Evolutionary conservation across 2,329 filamentous ascomycete genomes (phyloP), one percentile per base, ranked within the genome.

Genomic region (Drechmeria coniospora): DNA sequence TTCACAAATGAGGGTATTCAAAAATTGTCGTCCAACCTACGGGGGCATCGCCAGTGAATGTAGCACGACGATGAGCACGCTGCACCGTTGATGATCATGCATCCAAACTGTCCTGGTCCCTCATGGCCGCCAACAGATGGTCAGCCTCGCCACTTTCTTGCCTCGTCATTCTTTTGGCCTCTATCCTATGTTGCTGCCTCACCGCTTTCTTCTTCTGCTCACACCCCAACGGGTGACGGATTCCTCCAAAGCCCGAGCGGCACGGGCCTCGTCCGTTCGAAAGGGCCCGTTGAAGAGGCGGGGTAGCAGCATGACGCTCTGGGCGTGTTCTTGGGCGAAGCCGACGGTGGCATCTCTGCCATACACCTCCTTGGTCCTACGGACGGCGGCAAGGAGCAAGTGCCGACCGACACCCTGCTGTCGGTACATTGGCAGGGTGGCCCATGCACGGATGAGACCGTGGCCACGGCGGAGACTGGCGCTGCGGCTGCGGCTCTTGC

Each of bases 401-500:
- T 74, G 75, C 22, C 59, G 63, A 3, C 83, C 84, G 15, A 92
- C 60, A 0, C 83, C 82, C 36, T 71, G 69, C 18, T 68, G 61
- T 15, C 84, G 66, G 49, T 82, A 83, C 39, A 63, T 61, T 27
- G 74, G 54, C 45, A 65, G 64, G 2, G 83, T 80, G 2, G 82
- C 87, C 83, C 84, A 93, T 2, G 79, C 83, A 16, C 79, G 69
- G 32, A 93, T 75, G 26, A 83, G 59, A 7, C 75, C 79, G 35
- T 66, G 68, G 28, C 76, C 77, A 20, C 74, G 70, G 37, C 58
- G 47, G 39, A 61, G 58, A 44, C 45, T 56, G 39, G 37, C 35
- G 26, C 42, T 50, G 39, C 46, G 54, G 54, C 44, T 45, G 46
- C 50, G 43, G 50, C 56, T 43, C 30, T 42, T 49, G 30, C 50